Evolutionary conservation across 768 basidiomycete genomes (phyloP).

Genomic region (Trametes sanguinea): DNA sequence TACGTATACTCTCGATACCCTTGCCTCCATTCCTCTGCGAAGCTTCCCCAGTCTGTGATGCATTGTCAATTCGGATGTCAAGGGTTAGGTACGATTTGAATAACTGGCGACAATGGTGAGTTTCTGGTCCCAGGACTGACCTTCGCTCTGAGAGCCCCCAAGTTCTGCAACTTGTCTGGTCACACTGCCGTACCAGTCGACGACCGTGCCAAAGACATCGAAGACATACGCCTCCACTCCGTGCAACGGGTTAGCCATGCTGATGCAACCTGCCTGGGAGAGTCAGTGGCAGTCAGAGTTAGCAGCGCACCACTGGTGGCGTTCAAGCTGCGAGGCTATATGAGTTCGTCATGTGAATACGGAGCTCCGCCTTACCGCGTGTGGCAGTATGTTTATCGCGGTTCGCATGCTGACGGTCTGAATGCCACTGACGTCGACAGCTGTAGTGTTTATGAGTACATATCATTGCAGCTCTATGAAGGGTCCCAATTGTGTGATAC

Average conservation of each 20-base stretch:
- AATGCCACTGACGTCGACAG: background rate
- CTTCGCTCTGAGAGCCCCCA: slow-evolving; percentile 4
- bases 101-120: background rate
- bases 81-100: too few species aligned
- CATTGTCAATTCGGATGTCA: too few species aligned
- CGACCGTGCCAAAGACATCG: slow-evolving; percentile 37
- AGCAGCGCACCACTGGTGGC: too few species aligned
- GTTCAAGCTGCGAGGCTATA: too few species aligned
- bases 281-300: too few species aligned
- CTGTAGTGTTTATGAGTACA: background rate
- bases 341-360: too few species aligned
- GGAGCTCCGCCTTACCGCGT: background rate
- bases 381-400: slow-evolving; percentile 2
- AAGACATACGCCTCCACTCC: slow-evolving; percentile 33
- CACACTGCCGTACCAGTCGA: slow-evolving; percentile 34
- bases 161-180: slow-evolving; percentile 1
- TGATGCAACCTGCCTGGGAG: too few species aligned
- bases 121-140: background rate
- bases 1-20: slow-evolving; percentile 53
- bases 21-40: slow-evolving; percentile 58
- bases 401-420: background rate
- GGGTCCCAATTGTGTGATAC: background rate
- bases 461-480: slow-evolving; percentile 7
- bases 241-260: slow-evolving; percentile 14
- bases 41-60: slow-evolving; percentile 44